Evolutionary conservation across 2,329 filamentous ascomycete species (phyloP).

Genomic region (Fusarium sp.): DNA sequence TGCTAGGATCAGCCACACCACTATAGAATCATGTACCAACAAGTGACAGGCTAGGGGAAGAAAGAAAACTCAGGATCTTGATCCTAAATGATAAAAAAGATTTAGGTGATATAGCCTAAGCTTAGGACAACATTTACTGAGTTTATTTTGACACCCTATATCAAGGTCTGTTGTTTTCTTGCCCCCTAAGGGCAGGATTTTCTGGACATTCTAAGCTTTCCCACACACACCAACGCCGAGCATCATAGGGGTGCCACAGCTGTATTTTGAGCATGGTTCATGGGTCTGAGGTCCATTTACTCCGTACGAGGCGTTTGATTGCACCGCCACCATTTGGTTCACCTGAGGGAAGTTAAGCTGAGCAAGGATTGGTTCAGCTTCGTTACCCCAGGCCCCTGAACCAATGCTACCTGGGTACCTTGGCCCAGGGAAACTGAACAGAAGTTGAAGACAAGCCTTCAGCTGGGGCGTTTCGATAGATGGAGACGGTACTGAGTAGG

Average conservation of each 20-base stretch:
- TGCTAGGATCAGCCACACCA: conserved; percentile 37
- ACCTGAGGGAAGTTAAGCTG: conserved; percentile 33
- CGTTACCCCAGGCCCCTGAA: conserved; percentile 7
- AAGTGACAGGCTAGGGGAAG: background rate
- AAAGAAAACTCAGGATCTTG: background rate
- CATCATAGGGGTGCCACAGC: conserved; percentile 28
- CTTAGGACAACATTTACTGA: background rate
- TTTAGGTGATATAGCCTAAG: background rate
- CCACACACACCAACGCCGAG: conserved; percentile 25
- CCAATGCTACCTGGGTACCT: background rate
- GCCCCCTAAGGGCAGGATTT: background rate
- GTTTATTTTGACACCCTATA: too few species aligned
- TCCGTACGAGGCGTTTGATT: background rate
- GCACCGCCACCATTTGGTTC: conserved; percentile 37
- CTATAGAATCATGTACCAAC: conserved; percentile 4
- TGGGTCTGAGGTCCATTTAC: conserved; percentile 17
- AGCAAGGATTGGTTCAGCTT: conserved; percentile 33
- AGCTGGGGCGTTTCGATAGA: conserved; percentile 31
- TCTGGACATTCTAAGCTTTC: conserved; percentile 9
- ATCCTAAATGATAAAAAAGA: background rate
- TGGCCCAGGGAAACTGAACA: background rate
- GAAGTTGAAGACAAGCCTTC: conserved; percentile 13
- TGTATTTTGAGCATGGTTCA: conserved; percentile 8
- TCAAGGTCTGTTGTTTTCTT: background rate
- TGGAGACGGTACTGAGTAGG: background rate